phyloP scores from a whole-genome alignment of 768 basidiomycete genomes.

The Serendipita sp. region DNA sequence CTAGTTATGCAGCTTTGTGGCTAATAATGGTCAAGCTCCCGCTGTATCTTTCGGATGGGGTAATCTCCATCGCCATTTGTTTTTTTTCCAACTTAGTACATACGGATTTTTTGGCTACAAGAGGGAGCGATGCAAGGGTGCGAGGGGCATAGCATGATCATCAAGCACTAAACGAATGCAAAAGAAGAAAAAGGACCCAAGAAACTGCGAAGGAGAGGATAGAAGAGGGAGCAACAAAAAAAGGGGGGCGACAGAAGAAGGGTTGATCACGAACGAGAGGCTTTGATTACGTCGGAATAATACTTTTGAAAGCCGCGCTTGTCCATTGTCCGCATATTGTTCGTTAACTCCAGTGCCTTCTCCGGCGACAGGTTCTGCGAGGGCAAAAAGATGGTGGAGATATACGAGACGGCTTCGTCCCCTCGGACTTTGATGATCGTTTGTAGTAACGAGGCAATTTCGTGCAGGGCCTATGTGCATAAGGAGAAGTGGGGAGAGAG shows the following conservation, averaged over 20 bases:
- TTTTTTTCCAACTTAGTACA: no score
- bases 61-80: no score
- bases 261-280: neutral
- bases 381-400: slow-evolving; percentile 67
- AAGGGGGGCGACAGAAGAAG: neutral
- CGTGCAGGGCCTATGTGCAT: slow-evolving; percentile 56
- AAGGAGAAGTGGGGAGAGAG: no score
- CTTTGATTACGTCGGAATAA: slow-evolving; percentile 62
- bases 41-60: no score
- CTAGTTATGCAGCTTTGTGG: no score
- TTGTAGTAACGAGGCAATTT: slow-evolving; percentile 77
- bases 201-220: no score
- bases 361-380: slow-evolving; percentile 76
- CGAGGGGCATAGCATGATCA: no score
- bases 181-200: no score
- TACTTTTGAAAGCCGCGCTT: slow-evolving; percentile 69
- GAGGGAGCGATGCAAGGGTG: no score
- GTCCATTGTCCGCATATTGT: slow-evolving; percentile 60
- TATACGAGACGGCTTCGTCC: slow-evolving; percentile 66
- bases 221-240: neutral
- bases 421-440: slow-evolving; percentile 61
- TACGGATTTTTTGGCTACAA: no score
- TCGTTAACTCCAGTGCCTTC: slow-evolving; percentile 59
- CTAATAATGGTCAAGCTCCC: no score
- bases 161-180: no score